phyloP scores from a whole-genome alignment of 1,284 basidiomycete genomes.

The Papiliotrema terrestris region DNA sequence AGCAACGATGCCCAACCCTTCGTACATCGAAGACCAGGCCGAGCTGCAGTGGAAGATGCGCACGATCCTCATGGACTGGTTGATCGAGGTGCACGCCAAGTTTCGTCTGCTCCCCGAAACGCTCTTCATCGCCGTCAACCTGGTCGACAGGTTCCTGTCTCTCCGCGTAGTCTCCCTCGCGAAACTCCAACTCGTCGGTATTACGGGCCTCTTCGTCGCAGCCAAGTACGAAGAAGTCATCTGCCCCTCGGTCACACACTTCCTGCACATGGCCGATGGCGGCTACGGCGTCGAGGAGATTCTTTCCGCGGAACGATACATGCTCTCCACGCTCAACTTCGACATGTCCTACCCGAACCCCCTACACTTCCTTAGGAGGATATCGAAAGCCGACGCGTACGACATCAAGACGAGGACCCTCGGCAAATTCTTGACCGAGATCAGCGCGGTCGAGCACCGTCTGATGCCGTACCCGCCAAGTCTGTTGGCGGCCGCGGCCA shows the following conservation, averaged over 20 bases:
- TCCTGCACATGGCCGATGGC: conserved; percentile 82
- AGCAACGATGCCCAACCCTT: conserved; percentile 75
- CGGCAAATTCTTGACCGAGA: conserved; percentile 90
- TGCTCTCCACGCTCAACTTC: conserved; percentile 87
- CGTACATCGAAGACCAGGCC: conserved; percentile 87
- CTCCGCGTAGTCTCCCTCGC: conserved; percentile 82
- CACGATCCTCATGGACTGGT: conserved; percentile 92
- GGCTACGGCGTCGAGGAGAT: conserved; percentile 85
- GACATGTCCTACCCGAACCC: conserved; percentile 90
- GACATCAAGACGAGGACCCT: conserved; percentile 86
- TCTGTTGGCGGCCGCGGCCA: conserved; percentile 78
- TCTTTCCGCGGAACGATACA: conserved; percentile 87
- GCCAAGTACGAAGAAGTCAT: conserved; percentile 96
- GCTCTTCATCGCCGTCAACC: conserved; percentile 89
- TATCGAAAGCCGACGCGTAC: conserved; percentile 95
- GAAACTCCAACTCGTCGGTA: conserved; percentile 91
- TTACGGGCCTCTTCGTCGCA: conserved; percentile 89
- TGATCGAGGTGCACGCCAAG: conserved; percentile 91
- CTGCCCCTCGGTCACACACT: conserved; percentile 82
- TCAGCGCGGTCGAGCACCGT: conserved; percentile 80
- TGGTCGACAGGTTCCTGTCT: conserved; percentile 95
- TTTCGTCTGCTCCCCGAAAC: conserved; percentile 95
- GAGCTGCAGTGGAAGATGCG: conserved; percentile 93
- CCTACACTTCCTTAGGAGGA: conserved; percentile 84
- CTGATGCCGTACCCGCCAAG: conserved; percentile 79